Percentiles rank a stretch among this genome's conserved stretches.
phyloP scores from a whole-genome alignment of 768 basidiomycete species.

The Artomyces pyxidatus region DNA sequence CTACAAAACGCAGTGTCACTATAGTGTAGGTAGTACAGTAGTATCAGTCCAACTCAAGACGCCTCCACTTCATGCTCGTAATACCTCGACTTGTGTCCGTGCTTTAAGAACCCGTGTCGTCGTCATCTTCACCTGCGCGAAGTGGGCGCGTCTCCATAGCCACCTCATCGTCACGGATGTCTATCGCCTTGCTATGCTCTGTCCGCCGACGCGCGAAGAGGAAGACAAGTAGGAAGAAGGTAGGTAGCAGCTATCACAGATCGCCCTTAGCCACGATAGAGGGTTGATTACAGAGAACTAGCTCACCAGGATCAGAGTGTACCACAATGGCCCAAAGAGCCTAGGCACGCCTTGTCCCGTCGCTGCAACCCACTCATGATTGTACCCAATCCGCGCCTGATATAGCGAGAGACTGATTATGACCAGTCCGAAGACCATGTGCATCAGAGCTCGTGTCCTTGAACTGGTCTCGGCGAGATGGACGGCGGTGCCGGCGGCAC shows the following conservation, averaged over 20 bases:
- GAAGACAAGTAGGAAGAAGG: no score
- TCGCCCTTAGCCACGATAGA: no score
- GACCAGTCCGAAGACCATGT: constrained; percentile 34
- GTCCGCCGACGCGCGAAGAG: no score
- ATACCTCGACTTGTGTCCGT: neutral
- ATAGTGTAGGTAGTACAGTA: no score
- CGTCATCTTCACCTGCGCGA: neutral
- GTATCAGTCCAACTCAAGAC: neutral
- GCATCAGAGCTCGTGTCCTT: neutral
- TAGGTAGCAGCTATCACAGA: no score
- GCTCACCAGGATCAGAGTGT: neutral
- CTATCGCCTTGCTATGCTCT: no score
- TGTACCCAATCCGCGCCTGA: constrained; percentile 41
- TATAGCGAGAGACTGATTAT: constrained; percentile 43
- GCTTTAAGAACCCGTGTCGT: neutral
- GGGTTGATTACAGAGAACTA: no score
- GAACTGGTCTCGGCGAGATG: no score
- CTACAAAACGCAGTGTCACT: no score
- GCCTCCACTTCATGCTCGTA: no score
- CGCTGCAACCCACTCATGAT: constrained; percentile 38
- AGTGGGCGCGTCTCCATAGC: neutral
- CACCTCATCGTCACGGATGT: neutral
- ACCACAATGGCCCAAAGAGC: constrained; percentile 33
- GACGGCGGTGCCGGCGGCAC: constrained; percentile 25
- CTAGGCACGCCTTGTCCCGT: constrained; percentile 35